A percentile compares a stretch with the other conserved stretches of the same genome.
Conservation (phyloP, 2,329 filamentous ascomycete species). For the Trichoderma cornu-damae region DNA sequence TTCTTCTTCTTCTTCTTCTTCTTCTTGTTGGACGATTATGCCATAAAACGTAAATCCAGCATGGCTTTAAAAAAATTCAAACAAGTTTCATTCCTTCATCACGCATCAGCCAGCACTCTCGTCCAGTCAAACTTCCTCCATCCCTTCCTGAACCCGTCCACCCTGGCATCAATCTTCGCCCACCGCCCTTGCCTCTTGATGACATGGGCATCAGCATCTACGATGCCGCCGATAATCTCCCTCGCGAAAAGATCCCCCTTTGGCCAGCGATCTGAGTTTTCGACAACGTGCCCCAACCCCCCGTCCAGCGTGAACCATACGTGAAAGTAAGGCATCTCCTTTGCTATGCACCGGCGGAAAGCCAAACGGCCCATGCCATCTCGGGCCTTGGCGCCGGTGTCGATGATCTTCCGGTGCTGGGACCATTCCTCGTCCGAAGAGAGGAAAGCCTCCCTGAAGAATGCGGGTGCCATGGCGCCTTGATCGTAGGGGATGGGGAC, state of each 20-base stretch:
- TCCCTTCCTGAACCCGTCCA: slow-evolving; percentile 72
- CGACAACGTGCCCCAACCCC: slow-evolving; percentile 85
- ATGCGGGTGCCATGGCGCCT: slow-evolving; percentile 87
- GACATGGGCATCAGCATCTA: slow-evolving; percentile 74
- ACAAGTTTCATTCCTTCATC: not conserved
- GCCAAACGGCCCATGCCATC: slow-evolving; percentile 68
- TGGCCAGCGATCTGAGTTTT: slow-evolving; percentile 81
- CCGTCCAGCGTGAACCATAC: slow-evolving; percentile 91
- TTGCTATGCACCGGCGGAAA: slow-evolving; percentile 76
- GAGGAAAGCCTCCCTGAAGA: slow-evolving; percentile 92
- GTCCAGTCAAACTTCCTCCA: slow-evolving; percentile 96
- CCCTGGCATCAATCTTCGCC: slow-evolving; percentile 62
- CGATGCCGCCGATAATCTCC: slow-evolving; percentile 87
- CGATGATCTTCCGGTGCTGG: slow-evolving; percentile 91
- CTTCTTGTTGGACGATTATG: no score
- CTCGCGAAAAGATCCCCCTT: slow-evolving; percentile 86
- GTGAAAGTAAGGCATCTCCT: slow-evolving; percentile 98
- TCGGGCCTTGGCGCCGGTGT: slow-evolving; percentile 64
- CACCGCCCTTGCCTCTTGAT: slow-evolving; percentile 89
- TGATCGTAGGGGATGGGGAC: slow-evolving; percentile 86
- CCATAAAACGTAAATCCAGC: no score
- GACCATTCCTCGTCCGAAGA: slow-evolving; percentile 87
- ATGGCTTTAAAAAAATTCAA: no score
- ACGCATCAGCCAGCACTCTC: slow-evolving; percentile 46
- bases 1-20: no score